Evolutionary conservation across 495 filamentous ascomycete genomes (phyloP).

Genomic region (Talaromyces adpressus): DNA sequence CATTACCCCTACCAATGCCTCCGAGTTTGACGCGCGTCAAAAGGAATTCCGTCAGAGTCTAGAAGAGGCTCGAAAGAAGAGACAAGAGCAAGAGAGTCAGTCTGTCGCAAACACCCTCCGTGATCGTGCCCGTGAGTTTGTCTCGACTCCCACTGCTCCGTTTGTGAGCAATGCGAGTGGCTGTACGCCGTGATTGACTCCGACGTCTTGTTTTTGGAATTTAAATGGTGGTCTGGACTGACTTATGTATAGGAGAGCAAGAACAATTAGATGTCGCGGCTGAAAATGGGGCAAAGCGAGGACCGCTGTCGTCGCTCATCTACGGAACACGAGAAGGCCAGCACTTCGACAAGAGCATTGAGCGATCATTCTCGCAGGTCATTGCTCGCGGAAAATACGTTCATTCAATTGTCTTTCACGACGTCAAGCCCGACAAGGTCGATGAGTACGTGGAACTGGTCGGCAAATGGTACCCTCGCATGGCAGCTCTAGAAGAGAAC

Average conservation of each 20-base stretch:
- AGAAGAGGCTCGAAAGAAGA: slow-evolving; percentile 61
- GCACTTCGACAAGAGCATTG: slow-evolving; percentile 87
- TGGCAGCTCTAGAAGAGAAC: slow-evolving; percentile 75
- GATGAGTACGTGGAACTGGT: slow-evolving; percentile 91
- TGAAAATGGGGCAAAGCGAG: slow-evolving; percentile 35
- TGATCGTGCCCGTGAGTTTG: slow-evolving; percentile 37
- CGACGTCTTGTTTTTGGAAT: neutral
- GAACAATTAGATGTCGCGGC: slow-evolving; percentile 41
- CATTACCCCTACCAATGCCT: slow-evolving; percentile 62
- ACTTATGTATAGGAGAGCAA: slow-evolving; percentile 35
- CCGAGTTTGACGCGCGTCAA: slow-evolving; percentile 72
- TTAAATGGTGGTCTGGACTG: neutral
- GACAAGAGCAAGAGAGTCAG: slow-evolving; percentile 82
- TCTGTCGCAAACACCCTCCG: slow-evolving; percentile 38
- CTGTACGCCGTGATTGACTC: slow-evolving; percentile 22
- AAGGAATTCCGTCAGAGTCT: slow-evolving; percentile 80
- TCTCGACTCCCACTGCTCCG: slow-evolving; percentile 44
- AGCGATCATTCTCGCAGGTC: slow-evolving; percentile 88
- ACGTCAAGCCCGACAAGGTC: slow-evolving; percentile 90
- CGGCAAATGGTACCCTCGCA: slow-evolving; percentile 84
- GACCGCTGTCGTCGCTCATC: slow-evolving; percentile 62
- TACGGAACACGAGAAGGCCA: slow-evolving; percentile 94
- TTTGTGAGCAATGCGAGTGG: slow-evolving; percentile 47
- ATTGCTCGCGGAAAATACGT: slow-evolving; percentile 96
- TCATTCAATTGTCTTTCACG: slow-evolving; percentile 94